Evolutionary conservation across 2,329 filamentous ascomycete genomes (phyloP).

Genomic region (Neobulgaria alba): DNA sequence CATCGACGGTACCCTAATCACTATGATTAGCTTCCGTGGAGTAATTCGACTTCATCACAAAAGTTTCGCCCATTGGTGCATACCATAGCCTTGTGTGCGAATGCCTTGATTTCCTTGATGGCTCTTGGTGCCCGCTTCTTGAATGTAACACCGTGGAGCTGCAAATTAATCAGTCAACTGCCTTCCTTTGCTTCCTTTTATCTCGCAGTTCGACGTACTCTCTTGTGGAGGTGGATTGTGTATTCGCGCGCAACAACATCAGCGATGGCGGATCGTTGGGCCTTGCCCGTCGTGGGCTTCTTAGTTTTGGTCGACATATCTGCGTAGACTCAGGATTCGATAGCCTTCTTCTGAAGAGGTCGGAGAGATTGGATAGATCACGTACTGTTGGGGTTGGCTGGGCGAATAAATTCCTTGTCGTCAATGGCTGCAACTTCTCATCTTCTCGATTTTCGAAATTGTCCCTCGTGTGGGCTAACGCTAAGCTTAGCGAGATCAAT

Average conservation of each 20-base stretch:
- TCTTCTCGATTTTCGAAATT: neutral
- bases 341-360: neutral
- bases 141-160: conserved; percentile 97
- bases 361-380: too few species aligned
- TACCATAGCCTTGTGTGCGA: conserved; percentile 95
- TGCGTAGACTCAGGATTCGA: conserved; percentile 1
- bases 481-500: too few species aligned
- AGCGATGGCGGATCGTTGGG: conserved; percentile 84
- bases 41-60: neutral
- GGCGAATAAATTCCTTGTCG: conserved; percentile 19
- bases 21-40: conserved; percentile 16
- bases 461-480: neutral
- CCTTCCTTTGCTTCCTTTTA: conserved; percentile 1
- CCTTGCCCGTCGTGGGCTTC: conserved; percentile 59
- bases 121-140: conserved; percentile 98
- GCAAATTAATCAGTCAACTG: conserved; percentile 43
- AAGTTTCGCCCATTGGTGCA: conserved; percentile 29
- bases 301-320: conserved; percentile 52
- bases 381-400: conserved; percentile 22
- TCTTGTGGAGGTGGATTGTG: conserved; percentile 99
- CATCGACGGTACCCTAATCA: conserved; percentile 81
- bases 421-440: neutral
- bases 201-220: conserved; percentile 56
- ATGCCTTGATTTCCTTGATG: conserved; percentile 99
- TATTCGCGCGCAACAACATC: conserved; percentile 99